Evolutionary conservation across 2,329 filamentous ascomycete species (phyloP), one percentile per base, ranked within the genome.

Genomic region (Apiospora kogelbergensis): DNA sequence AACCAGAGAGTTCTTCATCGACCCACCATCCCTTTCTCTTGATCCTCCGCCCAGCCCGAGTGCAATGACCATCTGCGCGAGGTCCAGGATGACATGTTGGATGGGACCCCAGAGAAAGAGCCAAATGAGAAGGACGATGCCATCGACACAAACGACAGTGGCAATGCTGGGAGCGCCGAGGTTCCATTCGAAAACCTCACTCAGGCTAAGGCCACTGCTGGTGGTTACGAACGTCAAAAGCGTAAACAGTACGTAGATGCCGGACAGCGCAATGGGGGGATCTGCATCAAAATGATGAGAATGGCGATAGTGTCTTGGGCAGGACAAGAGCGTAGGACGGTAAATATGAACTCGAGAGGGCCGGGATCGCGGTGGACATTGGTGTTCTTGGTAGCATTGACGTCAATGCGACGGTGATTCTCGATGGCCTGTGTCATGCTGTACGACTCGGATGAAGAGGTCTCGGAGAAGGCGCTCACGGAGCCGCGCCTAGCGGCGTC

Each of bases 221-320:
- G 91, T 91, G 70, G 91, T 93, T 72, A 97, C 94, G 78, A 98
- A 97, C 64, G 95, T 98, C 78, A 98, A 88, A 73, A 94, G 91
- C 74, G 95, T 94, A 82, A 98, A 98, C 73, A 97, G 88, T 78
- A 94, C 91, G 81, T 98, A 97, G 76, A 97, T 93, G 79, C 94
- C 86, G 72, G 94, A 95, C 76, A 98, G 87, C 69, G 95, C 90
- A 76, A 95, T 91, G 26, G 95, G 93, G 40, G 95, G 95, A 98
- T 89, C 79, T 97, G 95, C 81, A 98, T 92, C 74, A 98, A 89
- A 76, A 98, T 93, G 81, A 98, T 97, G 80, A 98, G 90, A 77
- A 98, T 97, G 78, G 95, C 94, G 81, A 98, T 93, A 71, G 95
- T 97, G 83, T 98, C 95, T 83, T 94, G 93, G 78, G 97, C 90